Percentiles rank a stretch among this genome's conserved stretches.
These are phyloP conservation scores for Lanzia echinophila DNA, from an alignment of 2,329 filamentous ascomycete genomes.

Conservation along the genomic window DNA sequence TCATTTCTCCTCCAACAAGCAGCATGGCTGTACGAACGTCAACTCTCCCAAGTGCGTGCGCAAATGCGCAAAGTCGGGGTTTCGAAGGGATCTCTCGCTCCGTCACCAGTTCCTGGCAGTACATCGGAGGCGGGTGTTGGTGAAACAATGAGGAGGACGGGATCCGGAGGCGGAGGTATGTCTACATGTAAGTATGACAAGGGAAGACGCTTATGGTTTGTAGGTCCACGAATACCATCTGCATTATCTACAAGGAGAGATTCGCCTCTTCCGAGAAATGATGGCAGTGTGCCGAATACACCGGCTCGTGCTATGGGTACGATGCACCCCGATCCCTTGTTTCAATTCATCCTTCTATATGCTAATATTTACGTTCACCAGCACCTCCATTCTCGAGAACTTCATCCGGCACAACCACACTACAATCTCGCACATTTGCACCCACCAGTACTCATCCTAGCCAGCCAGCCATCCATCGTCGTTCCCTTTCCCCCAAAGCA, in stretches of 20 bases:
- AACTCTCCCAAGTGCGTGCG: slow-evolving; percentile 81
- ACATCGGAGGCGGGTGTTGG: slow-evolving; percentile 35
- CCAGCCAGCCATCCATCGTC: slow-evolving; percentile 21
- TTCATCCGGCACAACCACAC: slow-evolving; percentile 27
- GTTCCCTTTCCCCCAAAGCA: slow-evolving; percentile 23
- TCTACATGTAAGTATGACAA: slow-evolving; percentile 12
- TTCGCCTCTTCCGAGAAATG: slow-evolving; percentile 20
- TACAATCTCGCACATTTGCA: slow-evolving; percentile 23
- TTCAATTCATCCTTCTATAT: not conserved
- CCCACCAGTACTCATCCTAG: slow-evolving; percentile 24
- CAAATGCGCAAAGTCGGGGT: slow-evolving; percentile 75
- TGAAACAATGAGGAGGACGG: slow-evolving; percentile 46
- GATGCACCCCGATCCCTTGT: not conserved
- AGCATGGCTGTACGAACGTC: slow-evolving; percentile 86
- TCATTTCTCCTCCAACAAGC: slow-evolving; percentile 89
- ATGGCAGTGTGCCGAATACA: slow-evolving; percentile 19
- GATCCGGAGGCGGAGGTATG: slow-evolving; percentile 38
- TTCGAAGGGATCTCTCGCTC: slow-evolving; percentile 46
- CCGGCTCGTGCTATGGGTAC: slow-evolving; percentile 21
- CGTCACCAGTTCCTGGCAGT: slow-evolving; percentile 49
- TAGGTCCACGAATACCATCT: slow-evolving; percentile 26
- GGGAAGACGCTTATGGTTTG: not conserved
- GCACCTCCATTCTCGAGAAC: slow-evolving; percentile 29
- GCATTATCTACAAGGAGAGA: slow-evolving; percentile 27
- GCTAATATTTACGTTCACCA: slow-evolving; percentile 12